phyloP scores from a whole-genome alignment of 192 early-diverging fungal genomes.

The Martensiomyces pterosporus region DNA sequence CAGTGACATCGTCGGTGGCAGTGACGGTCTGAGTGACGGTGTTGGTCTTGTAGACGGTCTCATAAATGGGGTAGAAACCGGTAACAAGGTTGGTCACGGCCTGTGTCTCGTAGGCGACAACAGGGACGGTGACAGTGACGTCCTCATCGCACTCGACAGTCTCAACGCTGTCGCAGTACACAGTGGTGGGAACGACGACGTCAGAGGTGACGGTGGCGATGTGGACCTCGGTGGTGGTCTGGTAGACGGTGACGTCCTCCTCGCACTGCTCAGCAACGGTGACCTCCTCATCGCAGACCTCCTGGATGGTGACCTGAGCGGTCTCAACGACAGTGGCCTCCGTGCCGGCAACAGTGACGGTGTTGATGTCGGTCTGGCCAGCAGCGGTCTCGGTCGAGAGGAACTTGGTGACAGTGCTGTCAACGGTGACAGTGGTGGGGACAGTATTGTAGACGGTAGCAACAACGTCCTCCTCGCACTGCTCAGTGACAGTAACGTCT shows the following conservation, averaged over 20 bases:
- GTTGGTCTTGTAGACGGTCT: slow-evolving; percentile 12
- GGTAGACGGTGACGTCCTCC: not conserved
- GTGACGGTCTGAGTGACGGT: slow-evolving; percentile 3
- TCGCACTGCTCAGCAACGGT: not conserved
- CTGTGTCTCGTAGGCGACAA: not conserved
- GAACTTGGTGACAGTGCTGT: not conserved
- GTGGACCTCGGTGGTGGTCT: not conserved
- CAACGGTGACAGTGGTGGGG: not conserved
- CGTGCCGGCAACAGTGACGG: not conserved
- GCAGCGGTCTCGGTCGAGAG: not conserved
- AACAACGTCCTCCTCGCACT: not conserved
- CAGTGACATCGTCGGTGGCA: slow-evolving; percentile 1
- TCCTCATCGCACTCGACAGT: not conserved
- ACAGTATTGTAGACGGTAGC: not conserved
- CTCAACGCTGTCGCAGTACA: not conserved
- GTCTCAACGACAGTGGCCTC: not conserved
- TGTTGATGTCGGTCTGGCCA: not conserved
- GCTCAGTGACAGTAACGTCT: not conserved
- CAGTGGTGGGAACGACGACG: not conserved
- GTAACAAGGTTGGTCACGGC: not conserved
- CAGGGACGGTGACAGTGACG: not conserved
- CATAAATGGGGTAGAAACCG: not conserved
- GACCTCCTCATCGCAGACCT: not conserved
- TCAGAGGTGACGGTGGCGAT: not conserved
- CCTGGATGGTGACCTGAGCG: not conserved